A percentile compares a stretch with the other conserved stretches of the same genome.
These are phyloP conservation scores for Wickerhamiella parazyma DNA, from an alignment of 805 yeast genomes.

Conservation along the genomic window DNA sequence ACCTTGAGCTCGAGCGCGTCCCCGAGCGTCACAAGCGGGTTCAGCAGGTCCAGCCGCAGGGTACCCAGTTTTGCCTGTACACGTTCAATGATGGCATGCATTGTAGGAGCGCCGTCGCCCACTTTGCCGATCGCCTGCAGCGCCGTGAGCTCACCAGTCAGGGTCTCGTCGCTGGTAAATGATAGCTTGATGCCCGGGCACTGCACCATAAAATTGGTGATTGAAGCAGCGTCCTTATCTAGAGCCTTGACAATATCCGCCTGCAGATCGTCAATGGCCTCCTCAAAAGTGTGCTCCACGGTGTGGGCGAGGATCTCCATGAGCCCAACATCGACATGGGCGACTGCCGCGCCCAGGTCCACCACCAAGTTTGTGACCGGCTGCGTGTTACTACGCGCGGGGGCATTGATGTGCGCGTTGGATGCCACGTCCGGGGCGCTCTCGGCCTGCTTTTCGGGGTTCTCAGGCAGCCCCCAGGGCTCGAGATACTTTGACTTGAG, in stretches of 20 bases:
- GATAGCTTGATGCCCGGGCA: not conserved
- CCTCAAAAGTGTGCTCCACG: conserved; percentile 31
- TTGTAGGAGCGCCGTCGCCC: not conserved
- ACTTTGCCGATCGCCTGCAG: not conserved
- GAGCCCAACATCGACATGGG: not conserved
- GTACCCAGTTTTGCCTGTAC: not conserved
- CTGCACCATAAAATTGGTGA: not conserved
- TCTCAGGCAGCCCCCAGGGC: conserved; percentile 4
- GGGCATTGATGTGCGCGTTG: not conserved
- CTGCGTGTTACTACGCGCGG: conserved; percentile 12
- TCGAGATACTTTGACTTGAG: not conserved
- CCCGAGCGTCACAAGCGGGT: not conserved
- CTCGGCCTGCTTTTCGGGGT: not conserved
- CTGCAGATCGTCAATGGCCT: conserved; percentile 53
- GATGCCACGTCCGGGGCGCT: not conserved
- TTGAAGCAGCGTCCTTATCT: conserved; percentile 11
- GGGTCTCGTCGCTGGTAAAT: not conserved
- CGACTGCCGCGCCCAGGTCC: conserved; percentile 38
- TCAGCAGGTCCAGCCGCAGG: not conserved
- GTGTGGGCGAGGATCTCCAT: conserved; percentile 17
- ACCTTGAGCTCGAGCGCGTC: not conserved
- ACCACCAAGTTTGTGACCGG: conserved; percentile 41
- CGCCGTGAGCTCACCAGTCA: not conserved
- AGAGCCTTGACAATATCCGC: conserved; percentile 39
- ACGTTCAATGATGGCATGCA: not conserved